Evolutionary conservation across 2,329 filamentous ascomycete species (phyloP), one percentile per base, ranked within the genome.

Genomic region (Cercospora sojina): DNA sequence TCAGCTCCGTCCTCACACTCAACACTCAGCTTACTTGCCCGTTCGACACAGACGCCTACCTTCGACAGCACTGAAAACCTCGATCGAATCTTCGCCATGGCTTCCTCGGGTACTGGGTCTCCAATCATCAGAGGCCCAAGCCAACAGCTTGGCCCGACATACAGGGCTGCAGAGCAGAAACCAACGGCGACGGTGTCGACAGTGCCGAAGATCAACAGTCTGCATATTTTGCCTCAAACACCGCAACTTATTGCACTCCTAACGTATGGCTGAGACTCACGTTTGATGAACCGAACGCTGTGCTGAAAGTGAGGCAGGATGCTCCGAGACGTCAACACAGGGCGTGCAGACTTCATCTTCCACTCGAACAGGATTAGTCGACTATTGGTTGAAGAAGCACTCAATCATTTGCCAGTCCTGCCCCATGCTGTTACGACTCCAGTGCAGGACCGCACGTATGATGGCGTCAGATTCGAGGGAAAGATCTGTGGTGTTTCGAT

Each of bases 401-500:
- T 99, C 63, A 99, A 99, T 80, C 95, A 99, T 79, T 86, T 99
- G 49, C 95, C 95, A 1, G 92, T 96, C 18, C 88, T 96, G 61
- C 90, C 92, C 76, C 92, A 96, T 75, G 88, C 89, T 31, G 91
- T 99, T 75, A 96, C 90, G 49, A 98, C 95, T 6, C 95, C 95
- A 0, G 91, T 97, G 51, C 65, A 67, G 56, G 94, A 93, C 47
- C 89, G 90, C 69, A 87, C 88, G 61, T 99, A 99, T 80, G 87
- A 91, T 35, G 95, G 95, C 29, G 91, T 99, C 70, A 91, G 91
- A 81, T 99, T 99, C 76, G 90, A 98, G 79, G 95, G 95, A 71
- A 97, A 98, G 82, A 99, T 99, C 73, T 99, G 95, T 77, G 95
- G 95, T 63, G 95, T 99, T 16, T 96, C 92, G 6, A 99, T 99